Percentiles rank a stretch among this genome's conserved stretches.
Evolutionary conservation across 345 rosid species (phyloP).

Genomic region (Abelmoschus esculentus): DNA sequence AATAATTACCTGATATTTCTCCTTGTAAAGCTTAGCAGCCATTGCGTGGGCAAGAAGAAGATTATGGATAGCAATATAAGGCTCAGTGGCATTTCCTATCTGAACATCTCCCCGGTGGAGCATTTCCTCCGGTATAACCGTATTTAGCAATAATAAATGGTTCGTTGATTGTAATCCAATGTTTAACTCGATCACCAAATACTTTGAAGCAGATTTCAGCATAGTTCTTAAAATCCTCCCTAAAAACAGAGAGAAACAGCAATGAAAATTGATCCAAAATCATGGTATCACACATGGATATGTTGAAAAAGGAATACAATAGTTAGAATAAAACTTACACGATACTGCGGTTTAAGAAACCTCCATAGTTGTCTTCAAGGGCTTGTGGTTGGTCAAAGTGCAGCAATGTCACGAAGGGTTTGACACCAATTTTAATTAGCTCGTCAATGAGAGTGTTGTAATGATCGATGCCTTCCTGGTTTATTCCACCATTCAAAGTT

Average conservation of each 20-base stretch:
- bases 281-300: too few relatives aligned
- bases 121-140: constrained; percentile 18
- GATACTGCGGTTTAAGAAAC: constrained; percentile 26
- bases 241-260: not conserved
- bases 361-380: constrained; percentile 31
- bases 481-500: constrained; percentile 28
- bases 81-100: constrained; percentile 23
- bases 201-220: constrained; percentile 29
- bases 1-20: constrained; percentile 22
- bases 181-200: constrained; percentile 41
- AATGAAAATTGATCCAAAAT: not conserved
- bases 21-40: constrained; percentile 32
- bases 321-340: constrained; percentile 24
- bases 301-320: not conserved
- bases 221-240: constrained; percentile 42
- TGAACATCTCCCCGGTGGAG: constrained; percentile 32
- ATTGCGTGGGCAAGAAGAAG: constrained; percentile 39
- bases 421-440: constrained; percentile 27
- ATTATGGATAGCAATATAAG: constrained; percentile 31
- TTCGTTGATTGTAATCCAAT: constrained; percentile 42
- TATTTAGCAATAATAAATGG: constrained; percentile 20
- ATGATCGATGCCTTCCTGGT: constrained; percentile 29
- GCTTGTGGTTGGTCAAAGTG: constrained; percentile 38
- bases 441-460: constrained; percentile 29
- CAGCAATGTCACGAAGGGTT: constrained; percentile 30